Percentiles rank a stretch among this genome's conserved stretches.
Evolutionary conservation across 257 asterid species (phyloP).

Genomic region (Jasminum sambac): DNA sequence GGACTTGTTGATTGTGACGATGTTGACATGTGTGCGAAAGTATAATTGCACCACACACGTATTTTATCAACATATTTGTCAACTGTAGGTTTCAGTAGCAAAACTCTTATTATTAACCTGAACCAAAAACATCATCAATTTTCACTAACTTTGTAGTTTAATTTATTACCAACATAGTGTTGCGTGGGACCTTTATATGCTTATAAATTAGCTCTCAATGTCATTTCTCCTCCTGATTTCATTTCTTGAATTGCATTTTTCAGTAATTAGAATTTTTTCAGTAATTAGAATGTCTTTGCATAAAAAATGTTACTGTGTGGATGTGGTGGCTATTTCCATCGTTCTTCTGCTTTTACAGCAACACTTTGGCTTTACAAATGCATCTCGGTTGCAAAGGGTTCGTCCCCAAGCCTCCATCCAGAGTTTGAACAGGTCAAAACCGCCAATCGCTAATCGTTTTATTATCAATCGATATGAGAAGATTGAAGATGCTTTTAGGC

Average conservation of each 20-base stretch:
- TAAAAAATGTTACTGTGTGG: not conserved
- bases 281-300: constrained; percentile 9
- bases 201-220: constrained; percentile 21
- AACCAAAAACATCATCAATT: constrained; percentile 9
- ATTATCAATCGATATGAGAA: not conserved
- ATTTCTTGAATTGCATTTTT: not conserved
- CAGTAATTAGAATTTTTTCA: not conserved
- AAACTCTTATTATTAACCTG: not conserved
- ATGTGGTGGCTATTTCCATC: not conserved
- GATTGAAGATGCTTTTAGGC: not conserved
- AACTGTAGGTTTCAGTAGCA: too few species aligned
- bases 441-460: not conserved
- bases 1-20: too few species aligned
- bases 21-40: too few species aligned
- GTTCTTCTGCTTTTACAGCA: constrained; percentile 26
- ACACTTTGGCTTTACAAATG: constrained; percentile 11
- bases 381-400: constrained; percentile 16
- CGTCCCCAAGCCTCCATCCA: not conserved
- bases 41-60: too few species aligned
- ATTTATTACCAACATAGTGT: not conserved
- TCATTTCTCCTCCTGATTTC: not conserved
- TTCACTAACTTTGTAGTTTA: not conserved
- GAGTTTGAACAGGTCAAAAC: not conserved
- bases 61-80: too few species aligned
- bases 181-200: constrained; percentile 20